phyloP scores from a whole-genome alignment of 1,139 yeast genomes.

The Yamadazyma songkhlaensis region DNA sequence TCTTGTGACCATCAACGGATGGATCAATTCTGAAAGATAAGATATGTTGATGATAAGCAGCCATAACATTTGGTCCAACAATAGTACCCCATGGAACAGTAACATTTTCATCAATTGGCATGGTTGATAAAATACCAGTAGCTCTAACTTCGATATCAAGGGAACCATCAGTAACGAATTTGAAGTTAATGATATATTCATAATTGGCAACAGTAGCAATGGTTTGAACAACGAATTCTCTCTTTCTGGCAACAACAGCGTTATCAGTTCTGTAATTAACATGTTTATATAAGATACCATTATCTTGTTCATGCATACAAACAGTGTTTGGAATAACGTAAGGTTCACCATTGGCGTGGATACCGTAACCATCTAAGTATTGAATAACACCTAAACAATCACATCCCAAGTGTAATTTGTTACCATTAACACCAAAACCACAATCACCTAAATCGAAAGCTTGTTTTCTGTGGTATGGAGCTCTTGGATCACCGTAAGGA shows the following conservation, averaged over 20 bases:
- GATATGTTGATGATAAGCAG: constrained; percentile 87
- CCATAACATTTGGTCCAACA: constrained; percentile 84
- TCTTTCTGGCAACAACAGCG: constrained; percentile 79
- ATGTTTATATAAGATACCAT: constrained; percentile 74
- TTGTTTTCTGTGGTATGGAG: constrained; percentile 88
- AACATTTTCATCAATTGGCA: constrained; percentile 78
- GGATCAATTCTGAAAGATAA: constrained; percentile 85
- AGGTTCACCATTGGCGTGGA: constrained; percentile 65
- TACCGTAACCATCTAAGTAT: constrained; percentile 67
- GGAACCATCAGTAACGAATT: constrained; percentile 81
- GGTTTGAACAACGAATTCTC: constrained; percentile 82
- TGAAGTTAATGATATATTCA: constrained; percentile 76
- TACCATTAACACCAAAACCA: constrained; percentile 82
- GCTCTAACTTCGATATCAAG: constrained; percentile 84
- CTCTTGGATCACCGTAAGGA: constrained; percentile 89
- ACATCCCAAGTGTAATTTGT: constrained; percentile 75
- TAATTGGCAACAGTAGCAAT: constrained; percentile 90
- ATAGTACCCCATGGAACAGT: constrained; percentile 81
- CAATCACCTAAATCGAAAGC: constrained; percentile 92
- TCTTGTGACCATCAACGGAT: constrained; percentile 80
- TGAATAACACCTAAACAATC: constrained; percentile 88
- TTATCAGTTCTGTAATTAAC: constrained; percentile 75
- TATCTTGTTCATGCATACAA: constrained; percentile 89
- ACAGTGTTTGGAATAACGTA: constrained; percentile 66
- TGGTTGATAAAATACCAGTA: constrained; percentile 80